These are phyloP conservation scores for Bombardia bombarda DNA, from an alignment of 495 filamentous ascomycete genomes.

Conservation along the genomic window DNA sequence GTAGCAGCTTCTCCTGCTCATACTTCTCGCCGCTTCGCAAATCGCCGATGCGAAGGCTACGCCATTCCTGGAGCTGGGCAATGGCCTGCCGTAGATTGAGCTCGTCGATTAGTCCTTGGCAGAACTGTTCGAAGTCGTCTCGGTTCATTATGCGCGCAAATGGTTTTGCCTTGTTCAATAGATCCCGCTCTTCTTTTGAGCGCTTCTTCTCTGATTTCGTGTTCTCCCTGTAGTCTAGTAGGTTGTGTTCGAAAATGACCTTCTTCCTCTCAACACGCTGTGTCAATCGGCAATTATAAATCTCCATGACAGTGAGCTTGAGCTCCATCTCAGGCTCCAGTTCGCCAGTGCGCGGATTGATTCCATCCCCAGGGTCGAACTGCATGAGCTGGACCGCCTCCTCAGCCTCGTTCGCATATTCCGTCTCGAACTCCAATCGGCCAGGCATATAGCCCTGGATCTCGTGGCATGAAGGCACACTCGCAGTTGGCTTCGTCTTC, in stretches of 20 bases:
- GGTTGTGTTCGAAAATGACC: conserved; percentile 87
- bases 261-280: conserved; percentile 92
- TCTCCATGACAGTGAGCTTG: conserved; percentile 97
- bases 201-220: conserved; percentile 84
- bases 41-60: conserved; percentile 71
- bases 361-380: conserved; percentile 91
- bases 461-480: conserved; percentile 91
- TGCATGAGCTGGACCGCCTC: conserved; percentile 97
- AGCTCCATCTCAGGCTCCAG: conserved; percentile 91
- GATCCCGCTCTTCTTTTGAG: conserved; percentile 86
- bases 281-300: conserved; percentile 90
- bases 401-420: conserved; percentile 96
- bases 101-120: conserved; percentile 77
- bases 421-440: conserved; percentile 93
- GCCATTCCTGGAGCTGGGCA: conserved; percentile 87
- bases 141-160: conserved; percentile 96
- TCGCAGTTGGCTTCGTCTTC: conserved; percentile 91
- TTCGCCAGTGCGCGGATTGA: conserved; percentile 73
- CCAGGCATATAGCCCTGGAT: conserved; percentile 99
- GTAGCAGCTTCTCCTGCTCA: conserved; percentile 77
- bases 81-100: conserved; percentile 87
- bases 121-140: conserved; percentile 79
- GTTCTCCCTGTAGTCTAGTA: conserved; percentile 89
- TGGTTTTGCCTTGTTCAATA: conserved; percentile 87
- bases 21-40: conserved; percentile 87